Percentiles rank a stretch among this genome's conserved stretches.
phyloP scores from a whole-genome alignment of 768 basidiomycete species.

The Lactarius hengduanensis region DNA sequence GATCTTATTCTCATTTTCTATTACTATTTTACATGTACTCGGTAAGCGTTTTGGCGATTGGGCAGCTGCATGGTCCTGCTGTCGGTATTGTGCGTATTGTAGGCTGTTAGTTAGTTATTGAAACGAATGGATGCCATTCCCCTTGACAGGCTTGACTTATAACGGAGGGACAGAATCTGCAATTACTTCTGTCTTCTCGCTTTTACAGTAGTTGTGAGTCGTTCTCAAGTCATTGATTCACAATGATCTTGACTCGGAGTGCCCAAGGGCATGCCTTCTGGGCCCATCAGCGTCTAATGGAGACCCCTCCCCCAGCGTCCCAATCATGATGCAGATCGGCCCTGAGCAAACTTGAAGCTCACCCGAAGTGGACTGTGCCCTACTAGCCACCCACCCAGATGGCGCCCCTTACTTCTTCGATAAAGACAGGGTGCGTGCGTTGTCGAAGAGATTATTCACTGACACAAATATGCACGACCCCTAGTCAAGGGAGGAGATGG shows the following conservation, averaged over 20 bases:
- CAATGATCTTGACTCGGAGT: too few relatives aligned
- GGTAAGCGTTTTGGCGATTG: conserved; percentile 6
- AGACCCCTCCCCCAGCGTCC: too few relatives aligned
- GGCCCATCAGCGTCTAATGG: not conserved
- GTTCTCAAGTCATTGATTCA: too few relatives aligned
- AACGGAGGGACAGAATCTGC: too few relatives aligned
- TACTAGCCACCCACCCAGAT: conserved; percentile 27
- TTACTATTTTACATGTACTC: conserved; percentile 16
- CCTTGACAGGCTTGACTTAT: too few relatives aligned
- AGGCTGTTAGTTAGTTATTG: conserved; percentile 10
- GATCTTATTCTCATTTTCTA: conserved; percentile 11
- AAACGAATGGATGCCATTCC: not conserved
- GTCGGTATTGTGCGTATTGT: conserved; percentile 14
- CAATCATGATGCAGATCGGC: too few relatives aligned
- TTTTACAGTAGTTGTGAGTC: too few relatives aligned
- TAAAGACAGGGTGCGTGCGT: not conserved
- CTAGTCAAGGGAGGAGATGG: not conserved
- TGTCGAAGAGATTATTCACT: too few relatives aligned
- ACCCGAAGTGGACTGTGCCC: not conserved
- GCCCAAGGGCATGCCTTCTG: too few relatives aligned
- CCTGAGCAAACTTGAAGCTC: not conserved
- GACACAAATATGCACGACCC: too few relatives aligned
- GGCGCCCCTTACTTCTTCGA: not conserved
- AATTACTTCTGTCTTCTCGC: too few relatives aligned
- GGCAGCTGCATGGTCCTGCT: not conserved